Evolutionary conservation across 2,329 filamentous ascomycete genomes (phyloP), one percentile per base, ranked within the genome.

Genomic region (Microdochium bolleyi): DNA sequence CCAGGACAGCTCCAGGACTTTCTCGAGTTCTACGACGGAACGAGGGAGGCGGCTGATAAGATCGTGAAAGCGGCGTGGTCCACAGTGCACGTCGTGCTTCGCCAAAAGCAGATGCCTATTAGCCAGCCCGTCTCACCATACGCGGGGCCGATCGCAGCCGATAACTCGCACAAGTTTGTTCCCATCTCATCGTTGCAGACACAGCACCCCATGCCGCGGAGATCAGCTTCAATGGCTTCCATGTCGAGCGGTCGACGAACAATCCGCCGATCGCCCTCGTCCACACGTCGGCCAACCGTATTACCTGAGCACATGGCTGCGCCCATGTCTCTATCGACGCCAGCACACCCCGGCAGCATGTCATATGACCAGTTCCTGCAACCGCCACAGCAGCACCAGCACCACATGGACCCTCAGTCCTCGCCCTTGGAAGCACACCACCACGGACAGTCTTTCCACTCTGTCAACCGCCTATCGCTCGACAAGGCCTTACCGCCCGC

Each of bases 1-100:
- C 77, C 78, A 8, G 82, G 83, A 13, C 80, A 84, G 56, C 68
- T 86, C 10, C 80, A 85, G 61, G 83, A 85, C 60, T 74, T 83
- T 8, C 73, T 87, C 24, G 83, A 87, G 61, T 83, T 83, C 60
- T 85, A 84, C 61, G 82, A 78, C 4, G 76, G 79, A 37, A 22
- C 41, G n/a, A 46, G 41, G 19, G 41, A 46, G 21, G 41, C 41
- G 9, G 41, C 41, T 8, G 41, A 46, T 19, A 46, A 46, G 41
- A 46, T 46, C 19, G 41, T 46, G 3, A 46, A 46, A 19, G 13
- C 22, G 7, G 41, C 41, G 7, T 46, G 41, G 41, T 46, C 41
- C 3, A 46, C 41, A 19, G 41, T 46, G 9, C 41, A 46, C 19
- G 41, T 46, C 19, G 41, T 46, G 14, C 41, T 46, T 11, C 41